Percentiles rank a stretch among this genome's conserved stretches.
Conservation (phyloP, 2,329 filamentous ascomycete genomes). For the Clonostachys byssicola region DNA sequence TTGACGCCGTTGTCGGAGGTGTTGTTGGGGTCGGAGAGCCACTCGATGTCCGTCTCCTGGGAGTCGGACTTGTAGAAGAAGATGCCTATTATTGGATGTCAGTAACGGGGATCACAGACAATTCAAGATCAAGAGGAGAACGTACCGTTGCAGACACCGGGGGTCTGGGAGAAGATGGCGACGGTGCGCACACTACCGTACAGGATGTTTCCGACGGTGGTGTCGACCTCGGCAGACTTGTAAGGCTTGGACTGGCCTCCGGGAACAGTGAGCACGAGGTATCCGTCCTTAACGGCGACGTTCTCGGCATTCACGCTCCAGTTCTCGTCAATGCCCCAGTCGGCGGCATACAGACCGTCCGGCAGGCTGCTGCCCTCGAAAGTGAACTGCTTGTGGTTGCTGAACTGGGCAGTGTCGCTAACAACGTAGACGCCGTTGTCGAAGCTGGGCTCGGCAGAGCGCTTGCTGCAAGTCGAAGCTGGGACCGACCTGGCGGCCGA, state of each 20-base stretch:
- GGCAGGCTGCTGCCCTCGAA: conserved; percentile 12
- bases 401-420: conserved; percentile 7
- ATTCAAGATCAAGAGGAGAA: background rate
- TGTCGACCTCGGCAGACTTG: conserved; percentile 13
- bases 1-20: conserved; percentile 15
- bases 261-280: conserved; percentile 17
- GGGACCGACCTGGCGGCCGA: background rate
- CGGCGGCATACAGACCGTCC: conserved; percentile 10
- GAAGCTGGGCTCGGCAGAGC: conserved; percentile 8
- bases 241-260: conserved; percentile 16
- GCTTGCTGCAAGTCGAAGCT: conserved; percentile 3
- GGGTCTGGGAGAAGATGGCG: conserved; percentile 17
- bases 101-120: background rate
- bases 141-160: conserved; percentile 22
- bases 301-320: conserved; percentile 5
- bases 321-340: conserved; percentile 6
- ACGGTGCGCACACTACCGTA: conserved; percentile 20
- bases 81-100: conserved; percentile 12
- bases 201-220: conserved; percentile 15
- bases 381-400: conserved; percentile 12
- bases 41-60: conserved; percentile 23
- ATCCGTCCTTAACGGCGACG: conserved; percentile 14
- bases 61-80: conserved; percentile 18
- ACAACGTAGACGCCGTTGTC: conserved; percentile 15
- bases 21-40: conserved; percentile 19